Conservation (phyloP, 2,329 filamentous ascomycete species). For the Ploettnerulaceae sp. region DNA sequence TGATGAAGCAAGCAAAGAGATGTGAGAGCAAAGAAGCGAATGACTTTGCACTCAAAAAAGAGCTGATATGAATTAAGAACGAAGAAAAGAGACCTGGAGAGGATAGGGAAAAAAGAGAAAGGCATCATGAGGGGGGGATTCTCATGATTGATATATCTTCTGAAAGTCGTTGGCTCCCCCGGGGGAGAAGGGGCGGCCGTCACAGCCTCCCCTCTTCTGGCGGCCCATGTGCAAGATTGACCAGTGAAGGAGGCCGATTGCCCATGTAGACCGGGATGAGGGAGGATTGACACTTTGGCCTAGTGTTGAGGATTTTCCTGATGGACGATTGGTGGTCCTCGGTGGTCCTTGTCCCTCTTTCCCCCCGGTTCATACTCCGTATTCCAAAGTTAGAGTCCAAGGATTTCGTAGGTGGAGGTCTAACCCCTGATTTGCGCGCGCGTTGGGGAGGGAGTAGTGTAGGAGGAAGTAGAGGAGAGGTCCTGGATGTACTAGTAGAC, state of each 20-base stretch:
- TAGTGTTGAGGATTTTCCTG: no score
- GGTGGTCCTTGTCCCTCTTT: no score
- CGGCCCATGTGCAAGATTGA: constrained; percentile 20
- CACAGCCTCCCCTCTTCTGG: constrained; percentile 22
- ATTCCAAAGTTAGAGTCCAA: constrained; percentile 1
- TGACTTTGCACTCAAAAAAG: constrained; percentile 38
- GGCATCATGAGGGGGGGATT: constrained; percentile 10
- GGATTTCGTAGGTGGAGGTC: neutral
- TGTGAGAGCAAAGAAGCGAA: constrained; percentile 41
- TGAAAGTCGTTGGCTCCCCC: constrained; percentile 19
- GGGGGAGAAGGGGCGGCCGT: no score
- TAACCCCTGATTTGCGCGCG: constrained; percentile 14
- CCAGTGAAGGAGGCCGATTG: constrained; percentile 9
- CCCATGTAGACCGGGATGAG: constrained; percentile 4
- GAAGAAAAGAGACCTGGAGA: constrained; percentile 28
- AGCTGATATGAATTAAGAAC: constrained; percentile 26
- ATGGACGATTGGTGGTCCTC: no score
- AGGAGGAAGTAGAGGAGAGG: neutral
- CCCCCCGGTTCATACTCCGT: no score
- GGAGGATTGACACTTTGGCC: no score
- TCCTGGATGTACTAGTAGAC: neutral
- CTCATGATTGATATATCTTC: constrained; percentile 28
- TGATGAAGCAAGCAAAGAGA: constrained; percentile 31
- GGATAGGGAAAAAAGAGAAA: constrained; percentile 21
- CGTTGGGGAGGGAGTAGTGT: constrained; percentile 9